Evolutionary conservation across 1,284 basidiomycete genomes (phyloP).

Genomic region (Sporisorium graminicola): DNA sequence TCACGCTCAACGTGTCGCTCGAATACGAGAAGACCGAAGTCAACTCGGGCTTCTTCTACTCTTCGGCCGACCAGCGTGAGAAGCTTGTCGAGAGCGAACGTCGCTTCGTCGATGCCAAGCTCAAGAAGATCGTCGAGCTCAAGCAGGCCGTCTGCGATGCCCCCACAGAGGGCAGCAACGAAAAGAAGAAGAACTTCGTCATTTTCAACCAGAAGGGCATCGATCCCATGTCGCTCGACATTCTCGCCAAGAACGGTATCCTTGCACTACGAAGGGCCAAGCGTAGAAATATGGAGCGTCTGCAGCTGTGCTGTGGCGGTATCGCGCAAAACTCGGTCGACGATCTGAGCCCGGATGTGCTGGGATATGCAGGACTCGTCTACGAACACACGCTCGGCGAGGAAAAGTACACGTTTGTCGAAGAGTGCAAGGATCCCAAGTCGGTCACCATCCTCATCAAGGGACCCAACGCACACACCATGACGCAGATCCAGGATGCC

Average conservation of each 20-base stretch:
- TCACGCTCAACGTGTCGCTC: slow-evolving; percentile 96
- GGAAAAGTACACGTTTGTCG: slow-evolving; percentile 98
- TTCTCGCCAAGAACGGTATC: slow-evolving; percentile 96
- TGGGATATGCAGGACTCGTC: slow-evolving; percentile 97
- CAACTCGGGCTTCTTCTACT: slow-evolving; percentile 99
- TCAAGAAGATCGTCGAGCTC: slow-evolving; percentile 96
- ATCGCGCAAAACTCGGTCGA: slow-evolving; percentile 97
- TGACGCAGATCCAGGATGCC: slow-evolving; percentile 95
- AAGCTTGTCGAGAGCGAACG: slow-evolving; percentile 98
- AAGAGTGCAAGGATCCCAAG: slow-evolving; percentile 96
- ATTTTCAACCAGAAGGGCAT: slow-evolving; percentile 99
- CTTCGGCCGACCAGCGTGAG: slow-evolving; percentile 96
- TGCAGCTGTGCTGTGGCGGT: slow-evolving; percentile 87
- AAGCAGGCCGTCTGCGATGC: slow-evolving; percentile 91
- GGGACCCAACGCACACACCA: slow-evolving; percentile 94
- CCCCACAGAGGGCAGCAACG: slow-evolving; percentile 60
- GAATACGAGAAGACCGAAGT: slow-evolving; percentile 99
- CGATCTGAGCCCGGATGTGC: slow-evolving; percentile 88
- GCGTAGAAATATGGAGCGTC: slow-evolving; percentile 75
- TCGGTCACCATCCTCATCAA: slow-evolving; percentile 91
- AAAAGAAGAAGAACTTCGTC: slow-evolving; percentile 85
- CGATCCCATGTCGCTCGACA: slow-evolving; percentile 95
- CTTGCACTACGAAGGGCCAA: slow-evolving; percentile 94
- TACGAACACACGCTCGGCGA: slow-evolving; percentile 99
- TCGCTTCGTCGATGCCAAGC: slow-evolving; percentile 91